Evolutionary conservation across 2,329 filamentous ascomycete species (phyloP), one percentile per base, ranked within the genome.

Genomic region (Basipetospora chlamydospora): DNA sequence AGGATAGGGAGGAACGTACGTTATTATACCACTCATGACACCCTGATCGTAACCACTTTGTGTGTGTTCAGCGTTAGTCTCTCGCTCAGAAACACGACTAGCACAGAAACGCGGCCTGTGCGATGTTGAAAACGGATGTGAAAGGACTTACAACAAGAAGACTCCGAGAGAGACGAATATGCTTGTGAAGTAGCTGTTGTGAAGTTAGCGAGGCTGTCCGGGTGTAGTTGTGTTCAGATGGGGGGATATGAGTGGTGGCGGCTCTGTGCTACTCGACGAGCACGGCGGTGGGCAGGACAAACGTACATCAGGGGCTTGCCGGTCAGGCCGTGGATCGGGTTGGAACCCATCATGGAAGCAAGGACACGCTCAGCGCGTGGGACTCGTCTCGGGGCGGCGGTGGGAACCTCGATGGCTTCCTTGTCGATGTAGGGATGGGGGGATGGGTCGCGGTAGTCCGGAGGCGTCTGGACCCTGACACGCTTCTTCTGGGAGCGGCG

Each of bases 301-400:
- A 56, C 66, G 42, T 73, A 95, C 80, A 98, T 73, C 52, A 98
- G 68, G 60, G 88, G 78, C 67, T 92, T 94, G 63, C 90, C 90
- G 50, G 92, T 93, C 49, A 98, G 73, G 67, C 90, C 90, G 63
- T 90, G 82, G 51, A 85, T 79, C 54, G 80, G 77, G 53, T 72
- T 67, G 47, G 77, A 71, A 47, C 85, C 77, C 87, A 98, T 95
- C 70, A 92, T 80, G 65, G 67, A 59, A 47, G 80, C 83, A 49
- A 96, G 61, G 46, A 82, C 58, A 52, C 76, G 79, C 57, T 87
- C 74, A 44, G 64, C 70, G 49, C 69, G 70, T 37, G 73, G 70
- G 43, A 86, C 74, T 42, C 60, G 70, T 46, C 70, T 70, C 33
- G 69, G 70, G 35, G 65, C 60, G 41, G 81, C 73, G 49, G 70